Evolutionary conservation across 495 filamentous ascomycete genomes (phyloP), one percentile per base, ranked within the genome.

Genomic region (Trichoderma asperelloides): DNA sequence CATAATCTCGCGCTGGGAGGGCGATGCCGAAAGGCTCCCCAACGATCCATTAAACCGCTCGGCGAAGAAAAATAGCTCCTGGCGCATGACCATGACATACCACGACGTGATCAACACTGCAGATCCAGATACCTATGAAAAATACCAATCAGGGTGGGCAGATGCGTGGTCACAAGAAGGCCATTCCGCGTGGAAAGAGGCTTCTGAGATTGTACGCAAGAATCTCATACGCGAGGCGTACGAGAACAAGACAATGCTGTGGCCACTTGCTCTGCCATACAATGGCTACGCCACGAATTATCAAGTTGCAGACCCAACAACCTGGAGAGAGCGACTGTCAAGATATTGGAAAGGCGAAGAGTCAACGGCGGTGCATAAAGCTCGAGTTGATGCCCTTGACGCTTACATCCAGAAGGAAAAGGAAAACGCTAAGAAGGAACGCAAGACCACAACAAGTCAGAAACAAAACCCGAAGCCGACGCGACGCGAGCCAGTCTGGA

Each of bases 401-500:
- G 64, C 45, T 12, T 25, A 60, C 3, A 18, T 60, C 11, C 55
- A 21, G 13, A 60, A 60, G 9, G 55, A 60, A 30, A 15, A 43
- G 62, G 62, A n/a, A 9, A 15, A 64, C 0, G 30, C 16, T 2
- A 33, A 64, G 13, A 43, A 43, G 33, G 40, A 43, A 33, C 51
- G 45, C 28, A 16, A 62, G n/a, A 30, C 47, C 33, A 21, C 62
- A 2, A 30, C 47, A 16, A 12, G 13, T 3, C 18, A 8, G 33
- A 4, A 23, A n/a, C 64, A 30, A 25, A n/a, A 2, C 8, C 43
- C 37, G 11, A 51, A 25, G 9, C 37, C 64, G 0, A 28, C 21
- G 30, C 45, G 47, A 2, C 51, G 65, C 65, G 65, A 66, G 12
- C 51, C 65, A 16, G 13, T 66, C 25, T 66, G 65, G 65, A 57